phyloP scores from a whole-genome alignment of 2,329 filamentous ascomycete species.

The Aureobasidium namibiae region DNA sequence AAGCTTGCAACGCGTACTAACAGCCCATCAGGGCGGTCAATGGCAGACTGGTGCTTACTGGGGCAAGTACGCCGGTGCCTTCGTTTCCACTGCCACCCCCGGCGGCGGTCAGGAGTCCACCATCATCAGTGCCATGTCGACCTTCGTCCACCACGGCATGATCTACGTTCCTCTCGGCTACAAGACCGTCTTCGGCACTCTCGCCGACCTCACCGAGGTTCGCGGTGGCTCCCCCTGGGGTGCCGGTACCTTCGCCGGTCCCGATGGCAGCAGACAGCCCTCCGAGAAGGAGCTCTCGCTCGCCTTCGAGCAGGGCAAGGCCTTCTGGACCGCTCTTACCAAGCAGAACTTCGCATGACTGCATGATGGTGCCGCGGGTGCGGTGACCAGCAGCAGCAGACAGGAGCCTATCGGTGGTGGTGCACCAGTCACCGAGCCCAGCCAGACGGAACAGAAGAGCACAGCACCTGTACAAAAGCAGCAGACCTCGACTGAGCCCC shows the following conservation, averaged over 20 bases:
- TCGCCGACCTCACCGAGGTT: slow-evolving; percentile 67
- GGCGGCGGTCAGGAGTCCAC: slow-evolving; percentile 95
- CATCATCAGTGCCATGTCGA: slow-evolving; percentile 70
- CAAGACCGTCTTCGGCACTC: slow-evolving; percentile 62
- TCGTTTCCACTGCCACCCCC: slow-evolving; percentile 74
- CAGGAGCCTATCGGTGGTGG: slow-evolving; percentile 19
- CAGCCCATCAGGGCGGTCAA: slow-evolving; percentile 46
- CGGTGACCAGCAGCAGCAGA: slow-evolving; percentile 17
- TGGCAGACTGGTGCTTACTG: slow-evolving; percentile 61
- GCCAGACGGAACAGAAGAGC: slow-evolving; percentile 11
- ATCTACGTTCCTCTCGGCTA: slow-evolving; percentile 95
- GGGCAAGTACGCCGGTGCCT: slow-evolving; percentile 86
- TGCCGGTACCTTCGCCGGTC: slow-evolving; percentile 74
- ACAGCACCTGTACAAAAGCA: slow-evolving; percentile 17
- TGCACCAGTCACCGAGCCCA: slow-evolving; percentile 6
- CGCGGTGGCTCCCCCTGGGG: slow-evolving; percentile 89
- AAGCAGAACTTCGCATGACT: slow-evolving; percentile 65
- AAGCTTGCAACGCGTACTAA: neutral
- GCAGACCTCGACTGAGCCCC: slow-evolving; percentile 23
- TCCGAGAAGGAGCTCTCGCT: slow-evolving; percentile 65
- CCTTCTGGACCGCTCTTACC: slow-evolving; percentile 68
- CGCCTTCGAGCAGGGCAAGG: slow-evolving; percentile 73
- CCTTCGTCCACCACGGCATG: slow-evolving; percentile 86
- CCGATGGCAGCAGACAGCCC: slow-evolving; percentile 79
- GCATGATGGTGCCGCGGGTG: slow-evolving; percentile 47